phyloP scores from a whole-genome alignment of 139 green algal species.

The Volvox africanus region DNA sequence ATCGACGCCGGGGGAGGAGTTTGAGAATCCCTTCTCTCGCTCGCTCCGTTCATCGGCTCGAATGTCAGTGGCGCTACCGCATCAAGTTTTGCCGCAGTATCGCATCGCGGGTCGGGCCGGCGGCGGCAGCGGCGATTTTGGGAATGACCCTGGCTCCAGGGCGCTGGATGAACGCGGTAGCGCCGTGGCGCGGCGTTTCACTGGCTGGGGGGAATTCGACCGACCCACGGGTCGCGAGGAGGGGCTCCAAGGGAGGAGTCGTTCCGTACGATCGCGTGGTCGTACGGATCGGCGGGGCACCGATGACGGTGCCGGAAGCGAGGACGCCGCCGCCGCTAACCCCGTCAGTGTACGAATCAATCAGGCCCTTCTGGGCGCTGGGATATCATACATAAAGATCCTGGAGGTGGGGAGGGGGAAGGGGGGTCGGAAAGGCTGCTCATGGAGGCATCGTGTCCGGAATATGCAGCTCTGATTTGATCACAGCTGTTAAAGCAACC shows the following conservation, averaged over 20 bases:
- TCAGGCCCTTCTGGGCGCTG: background rate
- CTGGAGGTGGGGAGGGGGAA: slow-evolving; percentile 1
- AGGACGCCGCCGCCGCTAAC: background rate
- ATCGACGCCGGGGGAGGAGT: background rate
- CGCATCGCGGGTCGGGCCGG: background rate
- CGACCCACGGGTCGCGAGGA: background rate
- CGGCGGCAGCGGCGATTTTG: background rate
- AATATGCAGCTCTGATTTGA: background rate
- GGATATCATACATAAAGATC: background rate
- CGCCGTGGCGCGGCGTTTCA: background rate
- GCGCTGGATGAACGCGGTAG: background rate
- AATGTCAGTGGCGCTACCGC: background rate
- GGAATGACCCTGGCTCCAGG: background rate
- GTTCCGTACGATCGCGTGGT: background rate
- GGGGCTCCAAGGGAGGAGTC: background rate
- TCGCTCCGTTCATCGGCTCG: background rate
- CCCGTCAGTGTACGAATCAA: slow-evolving; percentile 5
- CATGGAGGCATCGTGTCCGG: background rate
- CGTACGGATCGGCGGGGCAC: background rate
- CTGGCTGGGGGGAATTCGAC: background rate
- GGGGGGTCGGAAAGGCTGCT: too few relatives aligned
- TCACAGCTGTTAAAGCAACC: background rate
- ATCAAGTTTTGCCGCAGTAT: background rate
- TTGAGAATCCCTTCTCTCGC: background rate
- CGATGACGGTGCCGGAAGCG: background rate